phyloP scores from a whole-genome alignment of 331 rosid genomes.

The Quercus lobata region DNA sequence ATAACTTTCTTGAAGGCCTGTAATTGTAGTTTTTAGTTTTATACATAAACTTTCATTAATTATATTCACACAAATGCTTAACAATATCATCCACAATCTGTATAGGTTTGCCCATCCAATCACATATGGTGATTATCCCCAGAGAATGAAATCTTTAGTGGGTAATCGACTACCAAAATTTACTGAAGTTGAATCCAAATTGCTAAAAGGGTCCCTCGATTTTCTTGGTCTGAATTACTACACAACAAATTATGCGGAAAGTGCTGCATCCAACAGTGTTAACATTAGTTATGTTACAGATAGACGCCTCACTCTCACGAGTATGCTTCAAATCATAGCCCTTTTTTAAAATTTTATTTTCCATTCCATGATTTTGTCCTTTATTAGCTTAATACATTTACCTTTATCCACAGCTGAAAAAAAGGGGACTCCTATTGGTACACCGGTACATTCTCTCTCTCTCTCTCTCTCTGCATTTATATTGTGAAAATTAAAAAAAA shows the following conservation, averaged over 20 bases:
- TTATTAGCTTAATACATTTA: too few species aligned
- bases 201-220: constrained; percentile 40
- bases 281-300: constrained; percentile 29
- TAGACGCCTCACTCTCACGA: constrained; percentile 19
- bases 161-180: constrained; percentile 57
- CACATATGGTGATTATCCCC: constrained; percentile 52
- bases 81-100: too few species aligned
- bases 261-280: background rate
- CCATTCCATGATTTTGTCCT: too few species aligned
- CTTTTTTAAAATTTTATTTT: too few species aligned
- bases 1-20: too few species aligned
- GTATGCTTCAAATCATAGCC: constrained; percentile 20
- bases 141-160: constrained; percentile 28
- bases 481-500: too few species aligned
- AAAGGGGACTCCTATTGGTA: constrained; percentile 22
- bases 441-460: constrained; percentile 13
- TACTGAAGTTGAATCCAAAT: constrained; percentile 25
- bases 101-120: constrained; percentile 45
- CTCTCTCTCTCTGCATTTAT: too few species aligned
- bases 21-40: too few species aligned
- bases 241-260: constrained; percentile 36
- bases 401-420: too few species aligned
- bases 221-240: constrained; percentile 64
- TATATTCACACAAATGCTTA: too few species aligned
- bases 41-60: too few species aligned